Percentiles rank a stretch among this genome's conserved stretches.
Conservation (phyloP, 257 asterid species). For the Coffea canephora region DNA sequence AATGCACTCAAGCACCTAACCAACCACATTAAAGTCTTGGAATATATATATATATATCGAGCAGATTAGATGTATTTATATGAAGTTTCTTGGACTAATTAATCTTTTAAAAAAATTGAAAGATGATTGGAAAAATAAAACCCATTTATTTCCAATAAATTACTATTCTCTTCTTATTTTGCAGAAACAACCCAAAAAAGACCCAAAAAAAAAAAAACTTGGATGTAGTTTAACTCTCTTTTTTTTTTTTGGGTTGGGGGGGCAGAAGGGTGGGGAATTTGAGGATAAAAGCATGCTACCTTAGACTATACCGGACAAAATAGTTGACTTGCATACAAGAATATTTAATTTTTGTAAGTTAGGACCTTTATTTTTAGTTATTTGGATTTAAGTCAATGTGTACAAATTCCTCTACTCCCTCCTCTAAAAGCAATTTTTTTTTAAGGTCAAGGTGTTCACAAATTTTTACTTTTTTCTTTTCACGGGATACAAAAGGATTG, state of each 20-base stretch:
- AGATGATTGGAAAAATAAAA: no score
- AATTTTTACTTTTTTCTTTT: not conserved
- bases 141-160: no score
- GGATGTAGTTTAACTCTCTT: no score
- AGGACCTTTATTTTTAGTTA: no score
- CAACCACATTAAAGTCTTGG: not conserved
- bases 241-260: no score
- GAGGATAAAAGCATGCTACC: not conserved
- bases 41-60: not conserved
- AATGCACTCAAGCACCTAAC: constrained; percentile 14
- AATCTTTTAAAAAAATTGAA: not conserved
- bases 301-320: not conserved
- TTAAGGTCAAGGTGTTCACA: not conserved
- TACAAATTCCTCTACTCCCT: no score
- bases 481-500: not conserved
- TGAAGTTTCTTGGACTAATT: not conserved
- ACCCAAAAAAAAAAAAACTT: no score
- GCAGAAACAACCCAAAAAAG: no score
- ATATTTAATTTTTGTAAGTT: no score
- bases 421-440: no score
- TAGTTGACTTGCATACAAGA: not conserved
- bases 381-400: not conserved
- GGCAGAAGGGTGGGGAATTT: no score
- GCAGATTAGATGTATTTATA: not conserved
- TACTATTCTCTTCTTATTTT: no score